Conservation (phyloP, 2,329 filamentous ascomycete species). For the Alternaria sp. region DNA sequence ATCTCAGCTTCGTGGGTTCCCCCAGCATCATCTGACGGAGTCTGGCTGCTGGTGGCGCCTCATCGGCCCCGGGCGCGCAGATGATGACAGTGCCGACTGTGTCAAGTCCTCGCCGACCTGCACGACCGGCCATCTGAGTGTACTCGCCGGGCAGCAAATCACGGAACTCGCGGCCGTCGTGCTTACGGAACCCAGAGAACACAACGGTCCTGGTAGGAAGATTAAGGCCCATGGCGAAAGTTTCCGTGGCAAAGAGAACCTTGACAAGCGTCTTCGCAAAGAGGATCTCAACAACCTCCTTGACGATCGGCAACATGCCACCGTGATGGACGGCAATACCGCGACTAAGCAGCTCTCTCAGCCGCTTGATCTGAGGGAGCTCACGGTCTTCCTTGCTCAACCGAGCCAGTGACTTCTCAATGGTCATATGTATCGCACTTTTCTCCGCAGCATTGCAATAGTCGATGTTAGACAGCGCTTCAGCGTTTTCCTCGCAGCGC, state of each 20-base stretch:
- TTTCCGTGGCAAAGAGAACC: slow-evolving; percentile 96
- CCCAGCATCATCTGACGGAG: slow-evolving; percentile 94
- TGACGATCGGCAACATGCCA: slow-evolving; percentile 92
- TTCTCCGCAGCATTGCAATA: slow-evolving; percentile 94
- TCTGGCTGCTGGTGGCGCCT: slow-evolving; percentile 83
- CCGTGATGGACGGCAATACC: slow-evolving; percentile 97
- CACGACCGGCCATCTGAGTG: slow-evolving; percentile 97
- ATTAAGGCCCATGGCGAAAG: slow-evolving; percentile 98
- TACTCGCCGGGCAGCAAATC: slow-evolving; percentile 95
- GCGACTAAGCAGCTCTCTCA: slow-evolving; percentile 82
- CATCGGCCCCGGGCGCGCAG: slow-evolving; percentile 78
- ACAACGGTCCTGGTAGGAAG: slow-evolving; percentile 94
- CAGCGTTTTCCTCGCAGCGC: slow-evolving; percentile 94
- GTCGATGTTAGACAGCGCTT: slow-evolving; percentile 92
- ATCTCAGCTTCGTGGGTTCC: slow-evolving; percentile 91
- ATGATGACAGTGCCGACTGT: slow-evolving; percentile 94
- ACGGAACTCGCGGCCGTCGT: slow-evolving; percentile 89
- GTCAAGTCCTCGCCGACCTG: slow-evolving; percentile 90
- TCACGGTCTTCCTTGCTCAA: slow-evolving; percentile 87
- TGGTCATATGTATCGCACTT: slow-evolving; percentile 96
- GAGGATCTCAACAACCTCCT: slow-evolving; percentile 95
- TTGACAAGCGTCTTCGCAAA: slow-evolving; percentile 96
- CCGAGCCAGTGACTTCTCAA: slow-evolving; percentile 91
- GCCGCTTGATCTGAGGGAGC: slow-evolving; percentile 88
- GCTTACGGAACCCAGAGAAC: slow-evolving; percentile 96